phyloP scores from a whole-genome alignment of 768 basidiomycete genomes.

The Suillus decipiens region DNA sequence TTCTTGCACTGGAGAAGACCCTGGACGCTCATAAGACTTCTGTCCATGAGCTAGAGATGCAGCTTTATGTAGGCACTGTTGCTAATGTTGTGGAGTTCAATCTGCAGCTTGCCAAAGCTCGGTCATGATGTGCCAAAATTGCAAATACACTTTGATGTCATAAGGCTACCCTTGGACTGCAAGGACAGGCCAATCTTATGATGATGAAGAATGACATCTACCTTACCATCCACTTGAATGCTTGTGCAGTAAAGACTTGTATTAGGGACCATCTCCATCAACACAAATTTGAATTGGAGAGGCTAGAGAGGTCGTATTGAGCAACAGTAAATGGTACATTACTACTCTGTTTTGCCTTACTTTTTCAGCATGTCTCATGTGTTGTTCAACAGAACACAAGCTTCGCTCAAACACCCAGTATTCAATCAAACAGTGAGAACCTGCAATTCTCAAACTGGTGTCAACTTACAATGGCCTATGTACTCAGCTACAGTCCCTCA shows the following conservation, averaged over 20 bases:
- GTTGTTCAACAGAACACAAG: conserved; percentile 27
- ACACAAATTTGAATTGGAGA: conserved; percentile 20
- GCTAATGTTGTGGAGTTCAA: conserved; percentile 7
- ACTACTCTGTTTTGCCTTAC: not conserved
- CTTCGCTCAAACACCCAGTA: conserved; percentile 26
- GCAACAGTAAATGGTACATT: conserved; percentile 18
- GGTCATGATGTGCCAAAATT: not conserved
- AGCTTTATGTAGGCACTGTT: not conserved
- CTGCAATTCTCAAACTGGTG: conserved; percentile 23
- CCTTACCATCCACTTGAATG: conserved; percentile 19
- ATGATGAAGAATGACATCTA: not conserved
- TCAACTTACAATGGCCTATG: conserved; percentile 31
- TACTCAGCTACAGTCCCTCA: conserved; percentile 18
- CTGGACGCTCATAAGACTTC: not conserved
- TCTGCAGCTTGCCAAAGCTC: conserved; percentile 4
- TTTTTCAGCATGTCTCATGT: conserved; percentile 23
- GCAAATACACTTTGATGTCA: not conserved
- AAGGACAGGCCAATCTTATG: not conserved
- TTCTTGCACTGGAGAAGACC: conserved; percentile 11
- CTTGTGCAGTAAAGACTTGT: conserved; percentile 16
- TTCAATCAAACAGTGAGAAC: conserved; percentile 26
- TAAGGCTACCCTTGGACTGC: not conserved
- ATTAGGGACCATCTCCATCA: conserved; percentile 18
- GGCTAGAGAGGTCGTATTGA: no score
- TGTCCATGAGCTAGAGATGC: conserved; percentile 7